Conservation (phyloP, 257 asterid genomes). For the Verbena officinalis region DNA sequence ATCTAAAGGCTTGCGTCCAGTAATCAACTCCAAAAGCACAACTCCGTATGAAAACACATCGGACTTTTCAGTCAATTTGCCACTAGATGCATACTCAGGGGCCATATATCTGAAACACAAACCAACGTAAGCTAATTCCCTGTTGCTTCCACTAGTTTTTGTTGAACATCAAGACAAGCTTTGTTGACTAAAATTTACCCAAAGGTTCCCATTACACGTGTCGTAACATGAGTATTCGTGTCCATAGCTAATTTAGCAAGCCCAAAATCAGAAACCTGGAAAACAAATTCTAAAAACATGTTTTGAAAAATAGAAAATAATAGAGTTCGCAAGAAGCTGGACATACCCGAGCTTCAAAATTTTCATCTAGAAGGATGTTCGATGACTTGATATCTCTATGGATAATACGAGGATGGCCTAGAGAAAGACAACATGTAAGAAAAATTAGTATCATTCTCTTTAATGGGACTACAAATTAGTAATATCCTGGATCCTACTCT, state of each 20-base stretch:
- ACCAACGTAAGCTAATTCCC: conserved; percentile 8
- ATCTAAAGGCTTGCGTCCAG: conserved; percentile 57
- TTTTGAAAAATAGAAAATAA: conserved; percentile 11
- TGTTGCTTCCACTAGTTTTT: conserved; percentile 19
- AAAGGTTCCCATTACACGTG: conserved; percentile 85
- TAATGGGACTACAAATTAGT: background rate
- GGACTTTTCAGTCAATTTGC: conserved; percentile 76
- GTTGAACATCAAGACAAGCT: conserved; percentile 18
- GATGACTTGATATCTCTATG: conserved; percentile 89
- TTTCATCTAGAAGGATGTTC: conserved; percentile 71
- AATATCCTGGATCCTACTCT: background rate
- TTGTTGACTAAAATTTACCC: conserved; percentile 48
- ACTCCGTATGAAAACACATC: conserved; percentile 69
- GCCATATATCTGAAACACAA: conserved; percentile 75
- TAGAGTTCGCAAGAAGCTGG: background rate
- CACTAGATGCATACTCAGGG: conserved; percentile 90
- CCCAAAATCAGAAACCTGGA: conserved; percentile 87
- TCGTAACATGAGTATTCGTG: conserved; percentile 62
- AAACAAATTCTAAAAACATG: conserved; percentile 8
- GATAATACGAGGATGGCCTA: conserved; percentile 85
- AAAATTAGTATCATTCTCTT: background rate
- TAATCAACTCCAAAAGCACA: conserved; percentile 54
- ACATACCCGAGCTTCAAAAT: conserved; percentile 82
- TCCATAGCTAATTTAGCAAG: conserved; percentile 76
- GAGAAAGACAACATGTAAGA: conserved; percentile 20